Evolutionary conservation across 306 rosid species (phyloP).

Genomic region (Vigna angularis): DNA sequence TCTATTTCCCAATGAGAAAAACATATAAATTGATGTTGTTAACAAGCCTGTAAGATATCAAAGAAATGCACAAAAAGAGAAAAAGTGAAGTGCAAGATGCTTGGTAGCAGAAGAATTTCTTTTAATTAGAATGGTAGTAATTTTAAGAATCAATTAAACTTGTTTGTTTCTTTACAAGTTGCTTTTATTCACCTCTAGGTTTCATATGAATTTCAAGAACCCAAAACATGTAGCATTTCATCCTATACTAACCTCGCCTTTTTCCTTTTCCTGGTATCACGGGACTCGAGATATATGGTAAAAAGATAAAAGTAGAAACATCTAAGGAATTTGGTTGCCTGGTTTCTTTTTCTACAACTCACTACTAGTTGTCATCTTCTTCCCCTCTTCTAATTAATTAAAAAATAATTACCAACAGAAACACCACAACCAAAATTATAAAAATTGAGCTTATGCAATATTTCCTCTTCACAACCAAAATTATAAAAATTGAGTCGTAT

Average conservation of each 20-base stretch:
- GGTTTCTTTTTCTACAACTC: slow-evolving; percentile 31
- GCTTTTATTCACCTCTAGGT: background rate
- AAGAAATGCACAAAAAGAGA: background rate
- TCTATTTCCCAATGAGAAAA: background rate
- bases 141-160: background rate
- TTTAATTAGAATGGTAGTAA: background rate
- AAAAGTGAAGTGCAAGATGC: background rate
- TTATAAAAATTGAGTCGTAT: background rate
- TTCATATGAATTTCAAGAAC: slow-evolving; percentile 11
- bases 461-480: slow-evolving; percentile 21
- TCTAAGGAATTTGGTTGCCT: slow-evolving; percentile 3
- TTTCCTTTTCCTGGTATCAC: background rate
- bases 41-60: slow-evolving; percentile 3
- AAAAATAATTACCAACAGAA: slow-evolving; percentile 14
- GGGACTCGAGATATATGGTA: background rate
- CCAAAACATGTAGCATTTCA: background rate
- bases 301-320: background rate
- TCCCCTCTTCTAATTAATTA: slow-evolving; percentile 1
- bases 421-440: background rate
- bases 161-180: slow-evolving; percentile 10
- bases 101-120: background rate
- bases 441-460: background rate
- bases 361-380: background rate
- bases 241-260: slow-evolving; percentile 12
- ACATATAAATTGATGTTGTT: background rate